Conservation (phyloP, 1,284 basidiomycete genomes). For the Trichosporon inkin region DNA sequence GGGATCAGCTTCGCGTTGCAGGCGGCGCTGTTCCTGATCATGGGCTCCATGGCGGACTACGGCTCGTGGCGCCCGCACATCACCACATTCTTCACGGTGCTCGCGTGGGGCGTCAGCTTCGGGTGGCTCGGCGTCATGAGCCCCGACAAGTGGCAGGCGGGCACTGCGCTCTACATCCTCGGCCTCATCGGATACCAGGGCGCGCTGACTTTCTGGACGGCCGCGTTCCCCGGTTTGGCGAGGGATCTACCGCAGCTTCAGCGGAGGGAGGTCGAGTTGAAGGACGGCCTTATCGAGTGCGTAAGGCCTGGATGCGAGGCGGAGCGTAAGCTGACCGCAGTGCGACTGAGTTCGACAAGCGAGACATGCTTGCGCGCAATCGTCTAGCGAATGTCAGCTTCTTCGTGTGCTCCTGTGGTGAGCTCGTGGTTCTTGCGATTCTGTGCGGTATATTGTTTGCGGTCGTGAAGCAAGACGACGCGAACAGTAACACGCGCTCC, state of each 20-base stretch:
- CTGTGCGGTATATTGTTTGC: conserved; percentile 55
- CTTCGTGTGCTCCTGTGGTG: conserved; percentile 59
- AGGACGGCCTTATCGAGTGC: conserved; percentile 20
- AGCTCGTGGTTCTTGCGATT: conserved; percentile 25
- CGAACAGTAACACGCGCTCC: conserved; percentile 78
- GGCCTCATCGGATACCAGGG: conserved; percentile 70
- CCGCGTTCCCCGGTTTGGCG: conserved; percentile 27
- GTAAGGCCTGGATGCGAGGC: conserved; percentile 37
- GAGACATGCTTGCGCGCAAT: conserved; percentile 26
- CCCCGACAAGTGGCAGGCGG: conserved; percentile 26
- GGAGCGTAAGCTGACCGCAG: conserved; percentile 46
- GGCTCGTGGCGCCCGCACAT: conserved; percentile 30
- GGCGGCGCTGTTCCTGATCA: conserved; percentile 21
- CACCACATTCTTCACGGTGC: conserved; percentile 63
- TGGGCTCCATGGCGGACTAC: conserved; percentile 29
- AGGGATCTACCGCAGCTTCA: conserved; percentile 27
- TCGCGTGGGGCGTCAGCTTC: conserved; percentile 70
- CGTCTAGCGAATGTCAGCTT: conserved; percentile 56
- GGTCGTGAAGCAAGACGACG: conserved; percentile 61
- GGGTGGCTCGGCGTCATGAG: conserved; percentile 50
- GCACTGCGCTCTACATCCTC: conserved; percentile 27
- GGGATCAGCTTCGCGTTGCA: conserved; percentile 29
- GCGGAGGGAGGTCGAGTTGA: conserved; percentile 23
- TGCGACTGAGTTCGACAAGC: conserved; percentile 57
- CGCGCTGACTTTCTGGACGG: conserved; percentile 34